These are phyloP conservation scores for Phoma herbarum DNA, from an alignment of 2,329 filamentous ascomycete genomes.

Conservation along the genomic window DNA sequence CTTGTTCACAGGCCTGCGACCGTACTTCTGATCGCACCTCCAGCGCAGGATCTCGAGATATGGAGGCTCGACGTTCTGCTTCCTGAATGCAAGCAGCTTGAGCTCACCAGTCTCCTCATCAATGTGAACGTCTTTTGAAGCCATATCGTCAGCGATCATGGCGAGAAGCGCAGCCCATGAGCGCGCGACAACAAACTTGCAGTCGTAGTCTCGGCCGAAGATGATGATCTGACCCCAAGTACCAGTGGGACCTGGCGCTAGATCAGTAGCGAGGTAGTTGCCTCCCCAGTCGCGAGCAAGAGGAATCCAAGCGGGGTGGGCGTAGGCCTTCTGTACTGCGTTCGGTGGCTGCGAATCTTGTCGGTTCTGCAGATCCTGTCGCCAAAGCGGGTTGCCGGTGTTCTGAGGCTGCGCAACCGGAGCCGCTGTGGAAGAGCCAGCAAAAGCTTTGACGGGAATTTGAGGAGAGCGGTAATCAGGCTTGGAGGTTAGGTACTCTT, in stretches of 20 bases:
- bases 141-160: conserved; percentile 88
- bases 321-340: conserved; percentile 89
- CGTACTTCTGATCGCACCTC: conserved; percentile 95
- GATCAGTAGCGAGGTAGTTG: conserved; percentile 93
- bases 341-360: conserved; percentile 90
- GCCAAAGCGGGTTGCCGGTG: conserved; percentile 74
- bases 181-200: conserved; percentile 93
- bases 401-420: conserved; percentile 61
- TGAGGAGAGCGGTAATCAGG: conserved; percentile 65
- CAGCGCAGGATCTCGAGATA: conserved; percentile 96
- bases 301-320: conserved; percentile 94
- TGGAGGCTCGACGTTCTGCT: conserved; percentile 84
- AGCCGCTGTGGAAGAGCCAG: conserved; percentile 75
- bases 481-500: conserved; percentile 78
- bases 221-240: conserved; percentile 97
- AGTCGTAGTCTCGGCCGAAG: conserved; percentile 97
- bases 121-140: conserved; percentile 88
- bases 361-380: conserved; percentile 80
- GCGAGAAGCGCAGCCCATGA: conserved; percentile 92
- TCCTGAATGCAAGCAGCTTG: conserved; percentile 85
- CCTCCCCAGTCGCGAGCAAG: conserved; percentile 97
- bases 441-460: conserved; percentile 75
- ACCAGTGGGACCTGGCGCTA: conserved; percentile 87
- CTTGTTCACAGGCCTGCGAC: conserved; percentile 61
- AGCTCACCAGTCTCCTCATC: conserved; percentile 93